These are phyloP conservation scores for Ogataea angusta DNA, from an alignment of 805 yeast genomes.

Conservation along the genomic window DNA sequence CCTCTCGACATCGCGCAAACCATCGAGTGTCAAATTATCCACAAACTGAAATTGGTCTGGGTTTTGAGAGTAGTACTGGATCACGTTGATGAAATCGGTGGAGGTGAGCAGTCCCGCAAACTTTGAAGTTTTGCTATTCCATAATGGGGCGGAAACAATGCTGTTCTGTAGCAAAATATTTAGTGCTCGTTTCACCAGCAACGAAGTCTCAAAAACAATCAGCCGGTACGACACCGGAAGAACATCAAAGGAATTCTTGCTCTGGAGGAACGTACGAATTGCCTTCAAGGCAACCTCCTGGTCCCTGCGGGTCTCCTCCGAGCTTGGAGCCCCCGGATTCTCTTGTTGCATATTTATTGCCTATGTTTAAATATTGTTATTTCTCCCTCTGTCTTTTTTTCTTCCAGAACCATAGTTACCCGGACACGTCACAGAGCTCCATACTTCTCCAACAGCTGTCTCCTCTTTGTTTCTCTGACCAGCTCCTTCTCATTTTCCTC, in stretches of 20 bases:
- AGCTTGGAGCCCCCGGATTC: conserved; percentile 7
- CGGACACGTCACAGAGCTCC: conserved; percentile 26
- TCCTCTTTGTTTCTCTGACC: conserved; percentile 30
- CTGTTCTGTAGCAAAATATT: conserved; percentile 88
- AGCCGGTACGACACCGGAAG: conserved; percentile 91
- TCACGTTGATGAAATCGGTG: conserved; percentile 89
- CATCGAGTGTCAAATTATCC: conserved; percentile 80
- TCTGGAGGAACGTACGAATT: conserved; percentile 76
- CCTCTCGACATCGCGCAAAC: conserved; percentile 79
- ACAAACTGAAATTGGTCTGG: conserved; percentile 88
- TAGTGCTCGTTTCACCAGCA: conserved; percentile 84
- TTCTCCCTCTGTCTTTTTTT: conserved; percentile 2
- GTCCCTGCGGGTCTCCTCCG: conserved; percentile 44
- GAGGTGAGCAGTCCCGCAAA: conserved; percentile 95
- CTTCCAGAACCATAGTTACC: conserved; percentile 4
- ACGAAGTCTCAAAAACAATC: conserved; percentile 88
- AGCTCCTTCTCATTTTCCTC: conserved; percentile 31
- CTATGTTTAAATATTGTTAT: conserved; percentile 1
- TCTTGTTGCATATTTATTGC: conserved; percentile 7
- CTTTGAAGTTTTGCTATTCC: conserved; percentile 86
- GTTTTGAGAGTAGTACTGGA: conserved; percentile 85
- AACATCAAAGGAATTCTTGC: conserved; percentile 94
- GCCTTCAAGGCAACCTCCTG: conserved; percentile 78
- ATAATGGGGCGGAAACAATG: conserved; percentile 93
- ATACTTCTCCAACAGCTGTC: conserved; percentile 36